Conservation (phyloP, 1,284 basidiomycete genomes). For the Dichomitus squalens region DNA sequence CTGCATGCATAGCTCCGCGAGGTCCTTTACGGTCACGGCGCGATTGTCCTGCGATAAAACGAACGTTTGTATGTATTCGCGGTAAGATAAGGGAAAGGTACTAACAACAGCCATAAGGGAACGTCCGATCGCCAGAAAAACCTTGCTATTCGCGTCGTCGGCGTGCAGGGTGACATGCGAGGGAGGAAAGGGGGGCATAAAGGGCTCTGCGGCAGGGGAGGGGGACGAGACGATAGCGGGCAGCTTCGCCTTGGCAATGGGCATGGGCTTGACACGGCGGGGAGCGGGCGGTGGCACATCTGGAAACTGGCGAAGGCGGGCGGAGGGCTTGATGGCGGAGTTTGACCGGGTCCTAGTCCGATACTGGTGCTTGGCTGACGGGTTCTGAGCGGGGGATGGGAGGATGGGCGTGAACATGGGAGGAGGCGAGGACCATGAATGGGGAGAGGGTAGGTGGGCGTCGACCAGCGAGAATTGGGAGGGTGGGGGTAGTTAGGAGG, state of each 20-base stretch:
- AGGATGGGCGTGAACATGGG: constrained; percentile 31
- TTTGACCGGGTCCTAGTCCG: constrained; percentile 59
- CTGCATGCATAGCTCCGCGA: constrained; percentile 66
- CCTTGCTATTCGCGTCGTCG: constrained; percentile 69
- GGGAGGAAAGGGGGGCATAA: constrained; percentile 53
- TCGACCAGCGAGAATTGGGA: constrained; percentile 44
- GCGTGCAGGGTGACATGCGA: constrained; percentile 65
- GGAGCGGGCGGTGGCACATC: constrained; percentile 35
- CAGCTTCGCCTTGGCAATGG: constrained; percentile 27
- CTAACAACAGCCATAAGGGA: constrained; percentile 72
- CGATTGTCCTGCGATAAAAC: constrained; percentile 59
- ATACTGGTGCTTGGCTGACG: constrained; percentile 44
- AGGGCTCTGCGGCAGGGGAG: constrained; percentile 14
- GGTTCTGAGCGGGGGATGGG: constrained; percentile 22
- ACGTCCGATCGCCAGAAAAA: constrained; percentile 69
- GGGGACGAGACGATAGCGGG: constrained; percentile 8
- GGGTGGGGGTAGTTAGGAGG: constrained; percentile 24
- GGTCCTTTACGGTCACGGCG: constrained; percentile 82
- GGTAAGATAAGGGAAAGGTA: constrained; percentile 25
- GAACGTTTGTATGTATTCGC: constrained; percentile 8
- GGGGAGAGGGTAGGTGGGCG: constrained; percentile 28
- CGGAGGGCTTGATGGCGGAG: constrained; percentile 51
- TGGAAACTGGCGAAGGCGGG: constrained; percentile 48
- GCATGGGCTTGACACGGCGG: constrained; percentile 40
- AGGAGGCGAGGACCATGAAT: constrained; percentile 41